Conservation (phyloP, 1,284 basidiomycete species). For the Pyrrhoderma noxium region DNA sequence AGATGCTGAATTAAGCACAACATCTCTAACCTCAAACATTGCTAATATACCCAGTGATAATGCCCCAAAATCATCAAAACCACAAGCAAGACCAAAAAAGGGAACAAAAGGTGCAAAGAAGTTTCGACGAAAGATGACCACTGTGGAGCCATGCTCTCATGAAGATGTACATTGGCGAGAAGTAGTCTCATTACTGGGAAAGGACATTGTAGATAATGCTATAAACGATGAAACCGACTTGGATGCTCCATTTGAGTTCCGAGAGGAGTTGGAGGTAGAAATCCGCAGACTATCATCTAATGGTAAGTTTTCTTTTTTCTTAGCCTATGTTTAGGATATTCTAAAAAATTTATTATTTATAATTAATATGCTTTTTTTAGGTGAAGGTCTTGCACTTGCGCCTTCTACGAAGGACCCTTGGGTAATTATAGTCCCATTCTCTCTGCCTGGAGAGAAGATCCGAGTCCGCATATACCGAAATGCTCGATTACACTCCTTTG, state of each 20-base stretch:
- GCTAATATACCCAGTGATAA: neutral
- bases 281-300: conserved; percentile 58
- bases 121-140: conserved; percentile 21
- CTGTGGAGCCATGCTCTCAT: conserved; percentile 58
- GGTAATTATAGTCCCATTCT: conserved; percentile 78
- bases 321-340: too few relatives aligned
- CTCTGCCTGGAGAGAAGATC: conserved; percentile 75
- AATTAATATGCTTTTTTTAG: conserved; percentile 30
- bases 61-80: neutral
- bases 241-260: conserved; percentile 51
- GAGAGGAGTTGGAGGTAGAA: conserved; percentile 59
- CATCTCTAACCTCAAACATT: neutral
- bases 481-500: conserved; percentile 63
- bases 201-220: conserved; percentile 45
- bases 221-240: conserved; percentile 45
- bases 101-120: conserved; percentile 18
- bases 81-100: conserved; percentile 1
- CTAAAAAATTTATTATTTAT: neutral
- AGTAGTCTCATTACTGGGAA: conserved; percentile 59
- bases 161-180: conserved; percentile 77
- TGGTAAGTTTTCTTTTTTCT: conserved; percentile 41
- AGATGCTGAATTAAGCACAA: too few relatives aligned
- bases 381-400: conserved; percentile 61
- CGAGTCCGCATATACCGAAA: conserved; percentile 63
- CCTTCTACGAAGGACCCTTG: conserved; percentile 50